These are phyloP conservation scores for Aspergillus nanangensis DNA, from an alignment of 495 filamentous ascomycete species.

Conservation along the genomic window DNA sequence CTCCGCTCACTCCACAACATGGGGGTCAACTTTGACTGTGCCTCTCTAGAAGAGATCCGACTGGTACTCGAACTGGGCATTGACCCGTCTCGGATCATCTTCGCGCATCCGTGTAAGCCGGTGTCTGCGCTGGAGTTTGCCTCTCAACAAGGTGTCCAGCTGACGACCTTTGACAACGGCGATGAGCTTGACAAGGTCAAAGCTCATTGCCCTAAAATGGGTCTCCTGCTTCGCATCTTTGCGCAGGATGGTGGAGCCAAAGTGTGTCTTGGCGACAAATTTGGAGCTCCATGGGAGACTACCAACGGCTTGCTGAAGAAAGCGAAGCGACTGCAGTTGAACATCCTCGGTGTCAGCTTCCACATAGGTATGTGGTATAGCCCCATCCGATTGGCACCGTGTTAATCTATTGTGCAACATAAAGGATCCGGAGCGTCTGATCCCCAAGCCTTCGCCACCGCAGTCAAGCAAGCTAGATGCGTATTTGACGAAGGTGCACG, in stretches of 20 bases:
- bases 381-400: too few species aligned
- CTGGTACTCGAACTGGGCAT: conserved; percentile 23
- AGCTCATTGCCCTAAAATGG: conserved; percentile 15
- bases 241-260: conserved; percentile 21
- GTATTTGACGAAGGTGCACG: conserved; percentile 17
- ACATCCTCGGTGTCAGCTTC: conserved; percentile 29
- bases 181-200: conserved; percentile 32
- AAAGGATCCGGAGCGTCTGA: conserved; percentile 22
- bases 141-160: conserved; percentile 10
- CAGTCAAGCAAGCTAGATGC: conserved; percentile 18
- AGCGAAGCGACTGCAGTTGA: conserved; percentile 23
- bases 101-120: conserved; percentile 31
- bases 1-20: conserved; percentile 19
- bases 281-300: conserved; percentile 21
- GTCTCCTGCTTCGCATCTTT: conserved; percentile 27
- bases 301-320: conserved; percentile 13
- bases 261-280: conserved; percentile 24
- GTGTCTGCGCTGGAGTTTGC: conserved; percentile 18
- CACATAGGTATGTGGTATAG: conserved; percentile 35
- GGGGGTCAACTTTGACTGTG: conserved; percentile 30
- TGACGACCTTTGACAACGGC: conserved; percentile 31
- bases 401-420: too few species aligned
- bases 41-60: conserved; percentile 25
- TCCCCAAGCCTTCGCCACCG: conserved; percentile 17
- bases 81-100: conserved; percentile 25